Evolutionary conservation across 1,284 basidiomycete species (phyloP), one percentile per base, ranked within the genome.

Genomic region (Fistulina hepatica): DNA sequence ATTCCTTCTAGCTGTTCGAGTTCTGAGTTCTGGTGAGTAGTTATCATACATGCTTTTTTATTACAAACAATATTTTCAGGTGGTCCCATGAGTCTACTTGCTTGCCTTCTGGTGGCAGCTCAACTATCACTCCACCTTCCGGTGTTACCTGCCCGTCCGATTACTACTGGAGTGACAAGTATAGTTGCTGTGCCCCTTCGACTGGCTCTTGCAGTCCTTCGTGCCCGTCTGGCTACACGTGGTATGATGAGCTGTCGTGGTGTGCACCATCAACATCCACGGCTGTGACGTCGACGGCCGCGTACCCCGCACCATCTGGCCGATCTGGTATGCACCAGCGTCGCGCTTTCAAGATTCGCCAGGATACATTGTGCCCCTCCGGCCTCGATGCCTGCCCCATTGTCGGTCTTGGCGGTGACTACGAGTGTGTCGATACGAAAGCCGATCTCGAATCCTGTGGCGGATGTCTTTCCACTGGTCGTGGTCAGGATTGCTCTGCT

Each of bases 401-500:
- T 45, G 39, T 56, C 11, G 66, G 63, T 21, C 43, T 60, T 15
- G 51, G 47, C 8, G 54, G 37, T 17, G 62, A 60, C 26, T 79
- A 70, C 48, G 80, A 83, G 53, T 84, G 80, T 45, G 45, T 79
- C 31, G 73, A 80, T 53, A 67, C 64, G 36, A 46, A 52, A 10
- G 57, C 57, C 21, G 76, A 81, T 44, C 63, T 80, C 27, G 60
- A 67, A 44, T 71, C 73, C 34, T 89, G 84, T 55, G 83, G 83
- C 50, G 85, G 85, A 28, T 89, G 83, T 53, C 58, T 70, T 4
- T 67, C 71, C 6, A 58, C 65, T 20, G 74, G 76, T 22, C 54
- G 66, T 36, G 84, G 84, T 21, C 61, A 72, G 50, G 79, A 89
- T 56, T 89, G 83, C 60, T 76, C 73, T 21, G 55, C 65, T 22